A percentile compares a stretch with the other conserved stretches of the same genome.
Conservation (phyloP, 805 yeast species). For the Starmerella floricola region DNA sequence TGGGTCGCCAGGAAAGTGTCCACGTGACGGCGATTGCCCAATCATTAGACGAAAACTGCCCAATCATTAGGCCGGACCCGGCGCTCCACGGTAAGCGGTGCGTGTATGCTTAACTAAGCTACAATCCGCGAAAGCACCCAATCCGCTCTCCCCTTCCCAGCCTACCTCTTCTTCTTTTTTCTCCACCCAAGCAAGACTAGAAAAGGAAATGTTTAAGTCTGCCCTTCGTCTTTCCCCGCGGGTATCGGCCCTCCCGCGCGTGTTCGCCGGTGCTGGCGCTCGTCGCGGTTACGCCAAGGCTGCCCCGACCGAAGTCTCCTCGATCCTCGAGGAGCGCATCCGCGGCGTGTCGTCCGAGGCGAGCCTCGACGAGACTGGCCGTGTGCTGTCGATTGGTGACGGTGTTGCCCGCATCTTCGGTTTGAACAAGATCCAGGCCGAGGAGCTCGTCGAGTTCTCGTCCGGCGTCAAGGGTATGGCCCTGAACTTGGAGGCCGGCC, state of each 20-base stretch:
- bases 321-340: constrained; percentile 97
- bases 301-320: constrained; percentile 98
- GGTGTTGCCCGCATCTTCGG: constrained; percentile 99
- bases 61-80: constrained; percentile 11
- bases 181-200: constrained; percentile 12
- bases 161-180: constrained; percentile 9
- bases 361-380: constrained; percentile 97
- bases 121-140: constrained; percentile 6
- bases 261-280: constrained; percentile 32
- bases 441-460: constrained; percentile 97
- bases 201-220: constrained; percentile 30
- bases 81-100: constrained; percentile 8
- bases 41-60: constrained; percentile 3
- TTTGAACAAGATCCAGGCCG: constrained; percentile 98
- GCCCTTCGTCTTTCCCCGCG: constrained; percentile 33
- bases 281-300: constrained; percentile 92
- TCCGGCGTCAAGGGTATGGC: constrained; percentile 99
- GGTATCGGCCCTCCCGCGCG: constrained; percentile 28
- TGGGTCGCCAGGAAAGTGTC: background rate
- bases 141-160: constrained; percentile 17
- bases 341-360: constrained; percentile 98
- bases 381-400: constrained; percentile 98
- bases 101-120: constrained; percentile 2
- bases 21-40: background rate
- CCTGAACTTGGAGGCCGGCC: constrained; percentile 98